Base-by-base conservation (phyloP, 306 rosid genomes). In the Hippophae tibetana region DNA sequence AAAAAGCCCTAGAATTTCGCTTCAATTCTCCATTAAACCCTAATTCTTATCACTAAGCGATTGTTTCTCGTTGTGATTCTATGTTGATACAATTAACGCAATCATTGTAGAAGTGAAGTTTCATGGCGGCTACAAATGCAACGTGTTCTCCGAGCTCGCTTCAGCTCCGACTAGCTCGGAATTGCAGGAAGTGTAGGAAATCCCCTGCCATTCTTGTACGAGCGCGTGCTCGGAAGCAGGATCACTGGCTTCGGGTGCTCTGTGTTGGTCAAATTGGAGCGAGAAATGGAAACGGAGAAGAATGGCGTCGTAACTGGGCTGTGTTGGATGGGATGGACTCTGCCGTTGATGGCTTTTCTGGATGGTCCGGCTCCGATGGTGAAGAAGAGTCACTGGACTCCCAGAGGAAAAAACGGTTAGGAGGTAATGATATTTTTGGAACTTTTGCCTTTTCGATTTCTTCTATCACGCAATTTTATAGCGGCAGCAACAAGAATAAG, bases 121-220 rank as follows among this genome's bases (percentile, higher is more conserved):
- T 11, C 62, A 86, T 86, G 95, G 89, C 95, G 57, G 74, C 79
- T 18, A 64, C 61, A 68, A 50, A 73, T 25, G 73, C 86, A 10
- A 74, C 94, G 10, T 86, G 81, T 66, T 78, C 84, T 2, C 97
- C 99, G 57, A 84, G 79, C 76, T 88, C 99, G 42, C 99, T 79
- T n/a, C 99, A 88, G 86, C 95, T 93, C 10, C 85, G 94, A 52
- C 70, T 80, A 42, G 95, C 94, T 63, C 63, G 86, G 41, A 82
- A 69, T 68, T 68, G 56, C 41, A 50, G 77, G 43, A 74, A 69
- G 62, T 67, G 56, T 65, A 56, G 66, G 48, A 78, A 64, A 75
- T 69, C 73, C 52, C 81, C 93, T 7, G 27, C 68, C 9, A 6
- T 52, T 61, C 49, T 67, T 14, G 67, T 67, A 11, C 84, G 78